phyloP scores from a whole-genome alignment of 2,329 filamentous ascomycete species.

The Diplodia seriata region DNA sequence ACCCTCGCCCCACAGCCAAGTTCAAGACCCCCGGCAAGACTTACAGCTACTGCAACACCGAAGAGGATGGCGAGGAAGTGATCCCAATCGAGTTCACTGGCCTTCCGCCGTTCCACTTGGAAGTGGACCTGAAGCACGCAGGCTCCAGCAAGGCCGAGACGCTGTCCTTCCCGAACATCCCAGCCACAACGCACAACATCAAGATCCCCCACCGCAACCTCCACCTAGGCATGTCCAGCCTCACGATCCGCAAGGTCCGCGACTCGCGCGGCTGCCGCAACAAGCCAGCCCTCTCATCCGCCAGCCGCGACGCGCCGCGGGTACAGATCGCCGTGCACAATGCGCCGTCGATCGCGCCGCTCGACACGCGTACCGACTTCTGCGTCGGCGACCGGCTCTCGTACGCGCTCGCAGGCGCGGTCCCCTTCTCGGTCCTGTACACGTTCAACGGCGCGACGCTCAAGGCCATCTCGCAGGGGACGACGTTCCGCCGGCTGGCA shows the following conservation, averaged over 20 bases:
- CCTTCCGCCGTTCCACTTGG: slow-evolving; percentile 84
- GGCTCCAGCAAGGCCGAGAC: slow-evolving; percentile 79
- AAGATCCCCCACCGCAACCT: slow-evolving; percentile 84
- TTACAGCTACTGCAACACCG: slow-evolving; percentile 93
- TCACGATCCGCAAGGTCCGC: slow-evolving; percentile 87
- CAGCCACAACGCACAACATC: slow-evolving; percentile 75
- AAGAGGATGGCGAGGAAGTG: slow-evolving; percentile 79
- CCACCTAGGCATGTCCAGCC: slow-evolving; percentile 85
- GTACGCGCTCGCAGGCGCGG: slow-evolving; percentile 87
- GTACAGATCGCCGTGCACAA: slow-evolving; percentile 94
- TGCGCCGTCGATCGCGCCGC: slow-evolving; percentile 85
- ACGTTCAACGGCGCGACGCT: slow-evolving; percentile 79
- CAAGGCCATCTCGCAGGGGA: slow-evolving; percentile 79
- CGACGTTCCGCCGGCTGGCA: slow-evolving; percentile 90
- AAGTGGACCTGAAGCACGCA: slow-evolving; percentile 92
- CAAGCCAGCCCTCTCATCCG: slow-evolving; percentile 63
- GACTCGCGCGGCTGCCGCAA: slow-evolving; percentile 87
- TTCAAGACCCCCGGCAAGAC: slow-evolving; percentile 89
- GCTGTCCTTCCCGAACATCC: slow-evolving; percentile 81
- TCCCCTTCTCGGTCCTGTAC: slow-evolving; percentile 93
- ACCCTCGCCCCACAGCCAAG: slow-evolving; percentile 79
- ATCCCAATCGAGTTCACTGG: slow-evolving; percentile 89
- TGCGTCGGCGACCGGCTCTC: slow-evolving; percentile 95
- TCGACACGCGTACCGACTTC: slow-evolving; percentile 85
- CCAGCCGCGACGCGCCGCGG: slow-evolving; percentile 66